Base-by-base conservation (phyloP, 768 basidiomycete species). In the Boletus rufocinnamomeus region DNA sequence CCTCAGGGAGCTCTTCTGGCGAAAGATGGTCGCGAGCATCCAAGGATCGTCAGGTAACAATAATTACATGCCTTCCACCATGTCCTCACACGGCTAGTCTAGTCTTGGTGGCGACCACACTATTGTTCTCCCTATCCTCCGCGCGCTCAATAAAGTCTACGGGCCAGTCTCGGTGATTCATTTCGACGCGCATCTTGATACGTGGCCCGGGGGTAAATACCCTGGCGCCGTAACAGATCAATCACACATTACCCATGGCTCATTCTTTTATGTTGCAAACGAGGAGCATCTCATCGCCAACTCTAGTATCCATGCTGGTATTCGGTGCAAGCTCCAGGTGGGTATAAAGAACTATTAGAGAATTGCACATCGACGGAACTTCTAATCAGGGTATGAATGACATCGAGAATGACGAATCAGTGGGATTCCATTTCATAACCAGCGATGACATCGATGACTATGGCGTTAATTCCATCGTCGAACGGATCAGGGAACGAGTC, bases 51-150 rank as follows among this genome's bases (percentile, higher is more conserved):
- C 59, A 88, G 88, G 74, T 77, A 56, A 49, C 61, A 54, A 4
- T n/a, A 2, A 17, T 35, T n/a, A 6, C 21, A 8, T 35, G 4
- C 28, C 43, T 38, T 37, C 19, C 13, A 32, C 16, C 32, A 11
- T 11, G 11, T 35, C 17, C 59, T 59, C 54, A 55, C 38, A 30
- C 11, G 19, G 2, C 37, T 46, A 37, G 6, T 43, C 47, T 50
- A 72, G 71, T 54, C 77, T 91, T 30, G 94, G 94, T 27, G 93
- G 93, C 7, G 93, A 95, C 66, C 93, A 95, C 71, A 92, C 92
- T 16, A 89, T 94, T 61, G 92, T 88, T 9, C 81, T 93, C 19
- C 91, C 93, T 9, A 93, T 95, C 63, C 80, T 95, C 16, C 87
- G 91, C 46, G 83, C 93, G 17, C 74, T 95, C 44, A 74, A 89